These are phyloP conservation scores for Nannizziopsis barbatae DNA, from an alignment of 2,329 filamentous ascomycete genomes.

Conservation along the genomic window DNA sequence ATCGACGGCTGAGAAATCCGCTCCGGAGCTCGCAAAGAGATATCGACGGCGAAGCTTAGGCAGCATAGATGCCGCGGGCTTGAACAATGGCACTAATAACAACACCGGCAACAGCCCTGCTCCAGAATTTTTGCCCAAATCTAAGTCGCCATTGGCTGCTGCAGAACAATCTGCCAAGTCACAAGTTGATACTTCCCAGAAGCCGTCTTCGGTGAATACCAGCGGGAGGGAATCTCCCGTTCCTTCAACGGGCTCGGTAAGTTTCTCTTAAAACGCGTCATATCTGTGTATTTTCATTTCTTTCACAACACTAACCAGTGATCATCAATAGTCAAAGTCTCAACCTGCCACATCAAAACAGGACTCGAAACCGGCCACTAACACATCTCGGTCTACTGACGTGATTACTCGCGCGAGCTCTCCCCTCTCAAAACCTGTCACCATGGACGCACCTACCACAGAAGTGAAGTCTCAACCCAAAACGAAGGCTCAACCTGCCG, in stretches of 20 bases:
- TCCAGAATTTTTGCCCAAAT: conserved; percentile 20
- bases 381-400: conserved; percentile 42
- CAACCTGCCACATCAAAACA: background rate
- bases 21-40: conserved; percentile 58
- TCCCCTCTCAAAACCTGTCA: conserved; percentile 60
- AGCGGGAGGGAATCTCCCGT: background rate
- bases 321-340: background rate
- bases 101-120: conserved; percentile 20
- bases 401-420: conserved; percentile 55
- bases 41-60: conserved; percentile 76
- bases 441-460: conserved; percentile 46
- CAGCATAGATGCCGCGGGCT: conserved; percentile 43
- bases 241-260: conserved; percentile 4
- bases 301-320: background rate
- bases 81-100: conserved; percentile 12
- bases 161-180: background rate
- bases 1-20: conserved; percentile 37
- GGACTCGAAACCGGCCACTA: background rate
- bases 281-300: background rate
- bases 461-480: conserved; percentile 30
- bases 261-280: background rate
- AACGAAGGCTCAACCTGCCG: conserved; percentile 25
- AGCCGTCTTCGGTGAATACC: background rate
- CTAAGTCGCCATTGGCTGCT: background rate
- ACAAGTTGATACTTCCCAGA: background rate